phyloP scores from a whole-genome alignment of 208 protist species.

The Leishmania turanica region DNA sequence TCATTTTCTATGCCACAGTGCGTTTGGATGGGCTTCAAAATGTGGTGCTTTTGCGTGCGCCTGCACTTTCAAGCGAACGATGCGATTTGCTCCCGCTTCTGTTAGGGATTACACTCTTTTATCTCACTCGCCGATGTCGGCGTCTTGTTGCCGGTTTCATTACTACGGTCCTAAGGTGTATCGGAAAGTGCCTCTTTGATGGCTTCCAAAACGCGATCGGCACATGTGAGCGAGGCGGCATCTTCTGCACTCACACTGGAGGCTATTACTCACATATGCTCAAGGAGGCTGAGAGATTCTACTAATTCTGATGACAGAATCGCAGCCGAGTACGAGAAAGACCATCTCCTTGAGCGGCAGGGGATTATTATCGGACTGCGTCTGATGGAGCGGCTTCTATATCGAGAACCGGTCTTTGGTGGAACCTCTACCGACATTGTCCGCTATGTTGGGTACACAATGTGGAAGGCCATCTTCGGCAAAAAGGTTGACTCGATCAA shows the following conservation, averaged over 20 bases:
- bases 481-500: slow-evolving; percentile 76
- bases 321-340: slow-evolving; percentile 26
- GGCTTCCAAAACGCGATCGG: slow-evolving; percentile 16
- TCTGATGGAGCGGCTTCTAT: slow-evolving; percentile 74
- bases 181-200: background rate
- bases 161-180: background rate
- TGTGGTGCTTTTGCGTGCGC: background rate
- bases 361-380: slow-evolving; percentile 67
- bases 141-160: background rate
- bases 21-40: background rate
- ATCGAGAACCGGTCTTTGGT: slow-evolving; percentile 65
- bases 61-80: background rate
- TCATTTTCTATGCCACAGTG: background rate
- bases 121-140: background rate
- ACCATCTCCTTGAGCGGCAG: slow-evolving; percentile 52
- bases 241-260: slow-evolving; percentile 54
- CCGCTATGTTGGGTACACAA: slow-evolving; percentile 63
- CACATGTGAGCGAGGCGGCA: slow-evolving; percentile 54
- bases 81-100: background rate
- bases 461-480: slow-evolving; percentile 80
- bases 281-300: background rate
- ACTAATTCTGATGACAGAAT: slow-evolving; percentile 24
- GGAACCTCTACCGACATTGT: slow-evolving; percentile 59
- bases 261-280: slow-evolving; percentile 46
- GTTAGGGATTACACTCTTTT: background rate